Percentiles rank a stretch among this genome's conserved stretches.
phyloP scores from a whole-genome alignment of 208 protist genomes.

The Spongospora subterranea region DNA sequence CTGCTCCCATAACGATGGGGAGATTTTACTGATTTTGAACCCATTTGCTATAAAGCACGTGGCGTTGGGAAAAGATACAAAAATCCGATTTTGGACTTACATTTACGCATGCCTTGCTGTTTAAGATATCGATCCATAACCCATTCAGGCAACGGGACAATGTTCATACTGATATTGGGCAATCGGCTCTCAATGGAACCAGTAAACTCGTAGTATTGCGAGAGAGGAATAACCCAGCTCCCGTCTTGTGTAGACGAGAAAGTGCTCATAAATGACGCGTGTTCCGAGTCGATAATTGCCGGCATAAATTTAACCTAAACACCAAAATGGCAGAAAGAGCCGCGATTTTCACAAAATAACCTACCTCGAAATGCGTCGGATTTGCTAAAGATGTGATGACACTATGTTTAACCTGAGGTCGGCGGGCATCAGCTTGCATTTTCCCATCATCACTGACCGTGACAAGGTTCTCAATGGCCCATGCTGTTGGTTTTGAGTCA shows the following conservation, averaged over 20 bases:
- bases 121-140: background rate
- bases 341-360: too few relatives aligned
- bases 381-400: background rate
- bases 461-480: background rate
- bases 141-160: background rate
- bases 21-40: background rate
- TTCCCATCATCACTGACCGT: background rate
- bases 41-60: too few relatives aligned
- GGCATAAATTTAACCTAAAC: slow-evolving; percentile 30
- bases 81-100: too few relatives aligned
- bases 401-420: background rate
- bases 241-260: background rate
- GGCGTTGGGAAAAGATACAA: too few relatives aligned
- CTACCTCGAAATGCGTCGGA: slow-evolving; percentile 17
- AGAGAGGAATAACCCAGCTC: background rate
- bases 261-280: background rate
- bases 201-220: background rate
- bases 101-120: background rate
- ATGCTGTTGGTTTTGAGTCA: background rate
- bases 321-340: too few relatives aligned
- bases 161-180: background rate
- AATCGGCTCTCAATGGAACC: background rate
- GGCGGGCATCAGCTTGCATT: background rate
- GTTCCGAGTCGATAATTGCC: background rate
- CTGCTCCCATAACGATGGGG: slow-evolving; percentile 11